Evolutionary conservation across 495 filamentous ascomycete species (phyloP), one percentile per base, ranked within the genome.

Genomic region (Astrothelium macrocarpum): DNA sequence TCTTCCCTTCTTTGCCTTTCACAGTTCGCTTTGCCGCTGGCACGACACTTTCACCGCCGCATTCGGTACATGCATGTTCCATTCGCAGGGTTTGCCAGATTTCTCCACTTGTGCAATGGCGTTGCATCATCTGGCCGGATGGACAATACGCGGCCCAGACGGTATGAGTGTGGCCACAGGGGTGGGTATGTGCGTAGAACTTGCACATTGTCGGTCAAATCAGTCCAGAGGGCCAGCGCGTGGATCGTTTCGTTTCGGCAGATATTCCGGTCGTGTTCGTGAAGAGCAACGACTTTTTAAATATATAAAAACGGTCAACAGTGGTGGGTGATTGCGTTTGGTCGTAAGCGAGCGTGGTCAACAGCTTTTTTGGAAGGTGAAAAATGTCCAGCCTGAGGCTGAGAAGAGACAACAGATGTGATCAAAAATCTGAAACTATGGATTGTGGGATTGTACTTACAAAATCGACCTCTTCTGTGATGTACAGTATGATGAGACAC

Each of bases 181-280:
- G 64, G 65, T 76, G 69, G n/a, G 58, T 69, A 67, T 76, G 73
- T 26, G 72, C 74, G 67, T 76, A 72, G 62, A 73, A 75, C 53
- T 63, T 67, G 67, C 71, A 71, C 69, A 71, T 73, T 18, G 39
- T 64, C 14, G 31, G 29, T 60, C 29, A 26, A 14, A 31, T 28
- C 28, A 12, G 5, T 32, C 61, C 29, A 7, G 59, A 18, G 28
- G 34, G 14, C 14, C 14, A 5, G 34, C 5, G 18, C 31, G 59
- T 36, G 23, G 14, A 53, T 28, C 53, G 61, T 59, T 26, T 53
- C 23, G n/a, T n/a, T n/a, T n/a, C n/a, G n/a, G n/a, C n/a, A n/a
- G n/a, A n/a, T n/a, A n/a, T n/a, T n/a, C n/a, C n/a, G n/a, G n/a
- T n/a, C n/a, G n/a, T n/a, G n/a, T n/a, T n/a, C n/a, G n/a, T n/a